A percentile compares a stretch with the other conserved stretches of the same genome.
Evolutionary conservation across 352 stramenopile species (phyloP).

Genomic region (Globisporangium nunn): DNA sequence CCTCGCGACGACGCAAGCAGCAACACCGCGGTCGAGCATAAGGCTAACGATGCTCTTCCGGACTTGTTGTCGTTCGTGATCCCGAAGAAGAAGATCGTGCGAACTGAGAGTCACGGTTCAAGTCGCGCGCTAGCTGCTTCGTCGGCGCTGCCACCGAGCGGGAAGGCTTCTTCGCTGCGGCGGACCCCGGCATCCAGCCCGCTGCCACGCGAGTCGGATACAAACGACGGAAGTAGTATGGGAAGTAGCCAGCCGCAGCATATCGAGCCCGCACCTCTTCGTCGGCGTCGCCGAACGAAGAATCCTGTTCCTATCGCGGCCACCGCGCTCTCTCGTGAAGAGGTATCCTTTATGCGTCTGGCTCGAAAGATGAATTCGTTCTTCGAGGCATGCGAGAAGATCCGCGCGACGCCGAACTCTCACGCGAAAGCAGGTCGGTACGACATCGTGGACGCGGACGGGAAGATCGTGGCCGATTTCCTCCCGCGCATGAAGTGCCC

Average conservation of each 20-base stretch:
- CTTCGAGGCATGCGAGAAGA: conserved; percentile 14
- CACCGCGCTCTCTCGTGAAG: conserved; percentile 17
- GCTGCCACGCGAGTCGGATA: not conserved
- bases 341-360: conserved; percentile 43
- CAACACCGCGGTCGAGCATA: not conserved
- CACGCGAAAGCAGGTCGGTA: conserved; percentile 6
- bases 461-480: conserved; percentile 10
- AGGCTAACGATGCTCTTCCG: not conserved
- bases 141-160: not conserved
- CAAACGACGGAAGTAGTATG: not conserved
- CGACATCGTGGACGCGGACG: conserved; percentile 8
- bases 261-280: not conserved
- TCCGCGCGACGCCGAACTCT: conserved; percentile 9
- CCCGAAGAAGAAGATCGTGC: conserved; percentile 27
- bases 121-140: not conserved
- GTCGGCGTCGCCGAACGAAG: conserved; percentile 23
- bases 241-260: not conserved
- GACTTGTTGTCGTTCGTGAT: conserved; percentile 36
- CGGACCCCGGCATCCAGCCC: conserved; percentile 10
- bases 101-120: not conserved
- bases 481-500: conserved; percentile 14
- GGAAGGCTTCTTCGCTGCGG: conserved; percentile 2
- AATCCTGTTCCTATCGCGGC: conserved; percentile 33
- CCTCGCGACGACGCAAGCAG: not conserved
- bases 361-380: conserved; percentile 56